Percentiles rank a stretch among this genome's conserved stretches.
These are phyloP conservation scores for Cardamine chenopodiifolia DNA, from an alignment of 345 rosid species.

Conservation along the genomic window DNA sequence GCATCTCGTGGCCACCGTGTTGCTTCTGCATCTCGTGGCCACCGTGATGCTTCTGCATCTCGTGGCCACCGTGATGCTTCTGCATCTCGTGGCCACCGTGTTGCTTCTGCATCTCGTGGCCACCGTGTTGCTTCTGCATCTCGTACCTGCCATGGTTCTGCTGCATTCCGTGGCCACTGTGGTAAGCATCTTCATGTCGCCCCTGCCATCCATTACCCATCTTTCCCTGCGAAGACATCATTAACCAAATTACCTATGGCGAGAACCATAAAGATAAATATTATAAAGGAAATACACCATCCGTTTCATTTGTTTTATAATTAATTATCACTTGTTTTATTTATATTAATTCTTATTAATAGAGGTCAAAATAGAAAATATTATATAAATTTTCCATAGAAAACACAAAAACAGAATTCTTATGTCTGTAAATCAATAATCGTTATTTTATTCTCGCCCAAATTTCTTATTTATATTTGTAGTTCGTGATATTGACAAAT, in stretches of 20 bases:
- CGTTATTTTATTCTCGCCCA: too few relatives aligned
- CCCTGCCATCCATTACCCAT: slow-evolving; percentile 36
- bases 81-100: background rate
- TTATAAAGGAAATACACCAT: too few relatives aligned
- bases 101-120: background rate
- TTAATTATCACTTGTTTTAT: too few relatives aligned
- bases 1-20: slow-evolving; percentile 8
- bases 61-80: background rate
- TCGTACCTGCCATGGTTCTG: background rate
- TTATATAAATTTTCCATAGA: too few relatives aligned
- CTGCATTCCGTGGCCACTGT: background rate
- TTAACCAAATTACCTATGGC: background rate
- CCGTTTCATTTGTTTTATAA: too few relatives aligned
- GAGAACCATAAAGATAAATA: background rate
- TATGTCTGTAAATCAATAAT: too few relatives aligned
- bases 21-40: background rate
- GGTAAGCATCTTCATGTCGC: slow-evolving; percentile 14
- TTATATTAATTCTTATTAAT: too few relatives aligned
- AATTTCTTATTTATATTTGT: too few relatives aligned
- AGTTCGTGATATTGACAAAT: too few relatives aligned
- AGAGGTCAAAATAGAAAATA: too few relatives aligned
- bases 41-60: background rate
- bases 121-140: background rate
- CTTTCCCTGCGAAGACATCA: slow-evolving; percentile 19
- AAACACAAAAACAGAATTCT: too few relatives aligned